Base-by-base conservation (phyloP, 495 filamentous ascomycete species). In the Xylaria intraflava region DNA sequence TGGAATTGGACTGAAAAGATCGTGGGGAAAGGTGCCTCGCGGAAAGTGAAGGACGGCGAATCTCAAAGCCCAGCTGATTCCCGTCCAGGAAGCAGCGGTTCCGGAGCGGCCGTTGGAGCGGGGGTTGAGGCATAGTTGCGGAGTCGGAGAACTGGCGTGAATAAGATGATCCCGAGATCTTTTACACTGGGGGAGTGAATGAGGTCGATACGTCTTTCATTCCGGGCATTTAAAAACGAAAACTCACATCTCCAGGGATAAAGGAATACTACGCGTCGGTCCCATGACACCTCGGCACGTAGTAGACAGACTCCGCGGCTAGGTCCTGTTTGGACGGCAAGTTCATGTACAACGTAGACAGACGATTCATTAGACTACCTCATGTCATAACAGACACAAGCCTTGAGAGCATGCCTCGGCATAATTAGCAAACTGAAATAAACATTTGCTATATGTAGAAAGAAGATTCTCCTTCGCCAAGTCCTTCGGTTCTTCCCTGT, bases 1-100 rank as follows among this genome's bases (percentile, higher is more conserved):
- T 80, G 78, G 78, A 80, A 76, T 61, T 82, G 78, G 78, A 74
- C 76, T 2, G 77, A 82, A 58, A 77, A 76, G 53, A 79, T 82
- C 56, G 78, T 75, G 0, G 78, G 78, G 0, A 77, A 72, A 53
- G 69, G 73, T n/a, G 67, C 65, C 36, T 40, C 49, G 22, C 60
- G 56, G 49, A 61, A 43, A 30, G 48, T 35, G 42, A 61, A 58
- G 40, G 29, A 4, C 6, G 22, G 16, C 24, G 39, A 17, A 8
- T 12, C 46, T 26, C 53, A 56, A 24, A 56, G 39, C 31, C 38
- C 53, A 31, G 23, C 29, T 19, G n/a, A 17, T 23, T 20, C 51
- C 6, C 9, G 27, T 23, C 35, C 35, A 6, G 35, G 2, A 5
- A 53, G 17, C 24, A n/a, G 24, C n/a, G 11, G 12, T 12, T 45